Base-by-base conservation (phyloP, 164 flowering plant genomes). In the Tetrastigma voinierianum region DNA sequence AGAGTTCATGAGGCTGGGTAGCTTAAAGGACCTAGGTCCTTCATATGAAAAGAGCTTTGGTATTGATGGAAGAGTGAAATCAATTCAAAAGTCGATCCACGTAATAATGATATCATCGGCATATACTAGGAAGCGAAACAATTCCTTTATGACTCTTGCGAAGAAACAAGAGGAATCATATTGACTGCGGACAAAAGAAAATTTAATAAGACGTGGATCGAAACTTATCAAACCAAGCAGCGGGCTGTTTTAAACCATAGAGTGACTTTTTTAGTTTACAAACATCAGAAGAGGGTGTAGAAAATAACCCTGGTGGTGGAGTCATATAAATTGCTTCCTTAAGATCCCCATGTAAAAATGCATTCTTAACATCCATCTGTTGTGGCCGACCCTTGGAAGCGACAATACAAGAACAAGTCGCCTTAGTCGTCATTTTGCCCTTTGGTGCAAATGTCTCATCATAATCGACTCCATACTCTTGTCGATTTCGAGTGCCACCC, bases 81-180 rank as follows among this genome's bases (percentile, higher is more conserved):
- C n/a, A 57, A 25, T 13, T 53, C 3, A 10, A 7, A 32, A 3
- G n/a, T 32, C 40, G 40, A 7, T 3, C 40, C 40, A 0, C 6
- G 7, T 32, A 32, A 32, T 32, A 32, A 32, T 7, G 0, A 32
- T 32, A 32, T 32, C 40, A 32, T 32, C 40, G 6, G 6, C 40
- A 32, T 32, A 32, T 3, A 32, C 40, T 7, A 32, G n/a, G 6
- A 32, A 32, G 40, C 40, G 6, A 32, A 4, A 65, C 25, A 65
- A 32, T 51, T 1, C 67, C 48, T 15, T 24, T 43, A 16, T 49
- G 17, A 20, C 51, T 43, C 3, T 51, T 65, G 19, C 40, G 24
- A n/a, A 65, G 17, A 25, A 65, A 65, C 2, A 51, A 25, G 67
- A 52, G 12, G 59, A 65, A 43, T 51, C 59, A 65, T 24, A 65